These are phyloP conservation scores for Leptomonas pyrrhocoris DNA, from an alignment of 208 protist genomes.

Conservation along the genomic window DNA sequence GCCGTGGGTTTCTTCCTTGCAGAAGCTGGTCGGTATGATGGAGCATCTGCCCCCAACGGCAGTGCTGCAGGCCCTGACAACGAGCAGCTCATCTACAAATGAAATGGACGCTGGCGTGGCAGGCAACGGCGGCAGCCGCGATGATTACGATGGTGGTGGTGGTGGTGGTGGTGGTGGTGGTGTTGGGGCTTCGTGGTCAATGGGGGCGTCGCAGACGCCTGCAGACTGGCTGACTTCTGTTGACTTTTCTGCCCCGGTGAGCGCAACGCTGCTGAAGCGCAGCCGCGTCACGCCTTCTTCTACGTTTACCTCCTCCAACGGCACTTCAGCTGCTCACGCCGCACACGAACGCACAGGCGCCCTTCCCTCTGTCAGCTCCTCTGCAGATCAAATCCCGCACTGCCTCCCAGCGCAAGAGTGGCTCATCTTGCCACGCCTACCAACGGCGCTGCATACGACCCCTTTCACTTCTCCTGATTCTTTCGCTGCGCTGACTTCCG, in stretches of 20 bases:
- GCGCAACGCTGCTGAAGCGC: slow-evolving; percentile 12
- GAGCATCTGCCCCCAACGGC: neutral
- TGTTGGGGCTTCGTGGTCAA: neutral
- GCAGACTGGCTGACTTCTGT: slow-evolving; percentile 28
- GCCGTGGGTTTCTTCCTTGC: slow-evolving; percentile 8
- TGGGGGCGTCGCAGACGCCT: slow-evolving; percentile 9
- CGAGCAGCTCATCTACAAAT: neutral
- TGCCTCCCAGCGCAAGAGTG: slow-evolving; percentile 3
- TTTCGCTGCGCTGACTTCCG: neutral
- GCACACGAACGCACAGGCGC: too few species aligned
- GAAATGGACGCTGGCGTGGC: neutral
- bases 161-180: neutral
- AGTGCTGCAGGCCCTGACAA: neutral
- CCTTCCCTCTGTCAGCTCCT: too few species aligned
- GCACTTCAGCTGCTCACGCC: too few species aligned
- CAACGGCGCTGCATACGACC: neutral
- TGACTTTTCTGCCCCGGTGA: slow-evolving; percentile 21
- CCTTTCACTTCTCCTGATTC: neutral
- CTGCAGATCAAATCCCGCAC: neutral
- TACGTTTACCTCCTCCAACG: neutral
- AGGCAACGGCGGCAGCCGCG: neutral
- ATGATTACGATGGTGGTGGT: neutral
- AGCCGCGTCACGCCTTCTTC: neutral
- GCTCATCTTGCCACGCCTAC: slow-evolving; percentile 2
- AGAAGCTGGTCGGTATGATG: slow-evolving; percentile 14